phyloP scores from a whole-genome alignment of 139 green algal genomes.

The Micractinium conductrix region DNA sequence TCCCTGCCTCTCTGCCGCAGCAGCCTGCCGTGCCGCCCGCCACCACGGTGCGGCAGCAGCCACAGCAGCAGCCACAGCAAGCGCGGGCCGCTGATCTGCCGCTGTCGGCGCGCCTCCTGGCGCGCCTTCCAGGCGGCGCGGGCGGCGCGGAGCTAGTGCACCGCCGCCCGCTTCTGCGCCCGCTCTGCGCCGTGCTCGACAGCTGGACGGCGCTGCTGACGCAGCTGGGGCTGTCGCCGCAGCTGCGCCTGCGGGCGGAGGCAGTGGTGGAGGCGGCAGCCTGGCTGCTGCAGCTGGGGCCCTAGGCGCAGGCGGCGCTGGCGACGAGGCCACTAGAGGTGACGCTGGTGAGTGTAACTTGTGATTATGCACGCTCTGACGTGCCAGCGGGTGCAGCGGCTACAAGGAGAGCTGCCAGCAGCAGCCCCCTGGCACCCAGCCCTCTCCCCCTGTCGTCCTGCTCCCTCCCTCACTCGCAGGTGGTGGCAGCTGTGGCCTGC shows the following conservation, averaged over 20 bases:
- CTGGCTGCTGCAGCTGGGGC: neutral
- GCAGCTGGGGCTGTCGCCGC: neutral
- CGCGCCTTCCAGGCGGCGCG: neutral
- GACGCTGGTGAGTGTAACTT: neutral
- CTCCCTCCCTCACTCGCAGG: neutral
- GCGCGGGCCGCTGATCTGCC: neutral
- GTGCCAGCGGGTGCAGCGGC: neutral
- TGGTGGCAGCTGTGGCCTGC: neutral
- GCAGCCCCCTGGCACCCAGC: neutral
- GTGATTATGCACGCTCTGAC: too few relatives aligned
- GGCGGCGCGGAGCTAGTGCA: neutral
- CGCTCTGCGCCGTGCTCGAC: neutral
- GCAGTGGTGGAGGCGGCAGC: neutral
- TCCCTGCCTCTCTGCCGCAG: too few relatives aligned
- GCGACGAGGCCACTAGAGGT: neutral
- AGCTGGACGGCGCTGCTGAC: neutral
- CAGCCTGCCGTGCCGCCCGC: too few relatives aligned
- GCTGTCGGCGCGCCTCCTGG: neutral
- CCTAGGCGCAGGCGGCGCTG: neutral
- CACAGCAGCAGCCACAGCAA: too few relatives aligned
- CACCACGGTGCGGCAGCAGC: too few relatives aligned
- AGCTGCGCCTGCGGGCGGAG: neutral
- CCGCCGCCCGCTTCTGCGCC: neutral
- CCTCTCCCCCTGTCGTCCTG: neutral
- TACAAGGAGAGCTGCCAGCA: too few relatives aligned